Conservation (phyloP, 139 green algal genomes). For the Volvox africanus region DNA sequence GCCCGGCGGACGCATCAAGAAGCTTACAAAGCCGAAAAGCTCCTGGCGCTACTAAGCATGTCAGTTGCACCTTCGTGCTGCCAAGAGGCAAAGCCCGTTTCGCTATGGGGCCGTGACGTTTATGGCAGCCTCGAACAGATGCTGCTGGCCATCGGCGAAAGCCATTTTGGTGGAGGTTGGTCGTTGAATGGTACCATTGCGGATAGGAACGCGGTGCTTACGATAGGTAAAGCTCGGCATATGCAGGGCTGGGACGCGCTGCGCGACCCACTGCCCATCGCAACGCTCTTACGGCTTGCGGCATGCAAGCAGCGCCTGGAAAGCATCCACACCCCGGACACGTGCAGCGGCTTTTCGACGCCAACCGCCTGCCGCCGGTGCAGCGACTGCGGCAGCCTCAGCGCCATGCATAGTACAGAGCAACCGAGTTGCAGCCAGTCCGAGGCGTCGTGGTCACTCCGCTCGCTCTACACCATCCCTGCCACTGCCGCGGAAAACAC, state of each 20-base stretch:
- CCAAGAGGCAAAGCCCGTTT: not conserved
- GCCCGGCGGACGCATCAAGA: not conserved
- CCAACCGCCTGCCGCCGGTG: constrained; percentile 8
- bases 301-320: constrained; percentile 30
- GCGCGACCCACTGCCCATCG: constrained; percentile 27
- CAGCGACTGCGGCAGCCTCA: constrained; percentile 47
- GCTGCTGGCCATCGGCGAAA: constrained; percentile 33
- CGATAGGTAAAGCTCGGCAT: not conserved
- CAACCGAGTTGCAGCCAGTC: constrained; percentile 44
- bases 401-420: constrained; percentile 20
- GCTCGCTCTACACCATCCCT: not conserved
- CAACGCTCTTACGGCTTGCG: constrained; percentile 14
- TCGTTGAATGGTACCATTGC: not conserved
- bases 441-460: constrained; percentile 36
- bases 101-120: constrained; percentile 1
- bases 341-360: constrained; percentile 11
- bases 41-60: constrained; percentile 21
- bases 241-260: constrained; percentile 45
- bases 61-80: constrained; percentile 14
- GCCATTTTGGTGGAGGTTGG: constrained; percentile 21
- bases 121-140: constrained; percentile 20
- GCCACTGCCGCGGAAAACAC: not conserved
- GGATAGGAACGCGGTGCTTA: not conserved
- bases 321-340: not conserved
- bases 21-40: not conserved